Evolutionary conservation across 2,329 filamentous ascomycete genomes (phyloP).

Genomic region (Hymenotorrendiella dingleyae): DNA sequence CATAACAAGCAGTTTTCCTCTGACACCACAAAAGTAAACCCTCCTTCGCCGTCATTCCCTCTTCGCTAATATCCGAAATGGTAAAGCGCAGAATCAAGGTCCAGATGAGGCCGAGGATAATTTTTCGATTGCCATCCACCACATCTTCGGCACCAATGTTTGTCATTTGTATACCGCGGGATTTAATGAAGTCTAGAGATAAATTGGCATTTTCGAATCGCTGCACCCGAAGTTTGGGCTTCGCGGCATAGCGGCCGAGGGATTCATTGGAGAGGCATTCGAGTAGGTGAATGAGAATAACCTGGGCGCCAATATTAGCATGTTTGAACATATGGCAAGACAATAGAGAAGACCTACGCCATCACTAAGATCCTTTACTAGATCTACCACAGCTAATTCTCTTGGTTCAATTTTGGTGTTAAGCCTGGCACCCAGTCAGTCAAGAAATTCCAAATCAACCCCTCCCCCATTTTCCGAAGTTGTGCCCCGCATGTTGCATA

Average conservation of each 20-base stretch:
- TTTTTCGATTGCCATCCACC: constrained; percentile 95
- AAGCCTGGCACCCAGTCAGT: constrained; percentile 52
- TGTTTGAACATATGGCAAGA: neutral
- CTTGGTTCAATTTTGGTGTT: constrained; percentile 88
- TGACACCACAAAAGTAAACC: constrained; percentile 95
- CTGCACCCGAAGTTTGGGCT: constrained; percentile 93
- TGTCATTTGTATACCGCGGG: constrained; percentile 88
- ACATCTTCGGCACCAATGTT: constrained; percentile 98
- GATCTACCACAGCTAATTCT: constrained; percentile 73
- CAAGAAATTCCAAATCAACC: too few species aligned
- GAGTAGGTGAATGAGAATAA: constrained; percentile 92
- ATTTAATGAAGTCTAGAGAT: constrained; percentile 88
- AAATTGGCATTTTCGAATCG: constrained; percentile 98
- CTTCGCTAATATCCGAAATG: constrained; percentile 97
- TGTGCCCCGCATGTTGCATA: constrained; percentile 33
- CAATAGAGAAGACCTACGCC: constrained; percentile 58
- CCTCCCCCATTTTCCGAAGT: constrained; percentile 1
- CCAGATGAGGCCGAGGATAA: constrained; percentile 96
- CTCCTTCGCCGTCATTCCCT: constrained; percentile 96
- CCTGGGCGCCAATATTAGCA: constrained; percentile 43
- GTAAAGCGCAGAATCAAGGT: constrained; percentile 96
- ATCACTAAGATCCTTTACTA: constrained; percentile 86
- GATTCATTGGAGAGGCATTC: constrained; percentile 94
- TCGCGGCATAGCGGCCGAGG: constrained; percentile 91
- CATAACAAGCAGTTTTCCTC: constrained; percentile 96